A percentile compares a stretch with the other conserved stretches of the same genome.
These are phyloP conservation scores for Claviceps spartinae DNA, from an alignment of 2,329 filamentous ascomycete species.

Conservation along the genomic window DNA sequence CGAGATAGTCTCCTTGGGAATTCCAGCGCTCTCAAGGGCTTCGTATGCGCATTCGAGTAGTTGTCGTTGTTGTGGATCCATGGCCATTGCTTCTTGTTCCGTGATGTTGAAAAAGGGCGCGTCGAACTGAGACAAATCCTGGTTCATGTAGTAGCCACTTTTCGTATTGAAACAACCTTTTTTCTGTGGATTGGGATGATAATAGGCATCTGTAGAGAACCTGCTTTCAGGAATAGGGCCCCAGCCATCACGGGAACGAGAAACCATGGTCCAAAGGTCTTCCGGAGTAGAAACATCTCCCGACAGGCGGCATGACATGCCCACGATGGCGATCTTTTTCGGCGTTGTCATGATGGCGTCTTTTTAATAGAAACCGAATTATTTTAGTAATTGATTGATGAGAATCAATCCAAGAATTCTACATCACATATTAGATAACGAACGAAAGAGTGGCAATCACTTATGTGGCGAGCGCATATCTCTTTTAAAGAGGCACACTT, in stretches of 20 bases:
- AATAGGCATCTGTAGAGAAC: slow-evolving; percentile 15
- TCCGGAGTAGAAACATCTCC: slow-evolving; percentile 8
- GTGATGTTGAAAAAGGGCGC: slow-evolving; percentile 39
- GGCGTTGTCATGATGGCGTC: slow-evolving; percentile 1
- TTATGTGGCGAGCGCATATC: background rate
- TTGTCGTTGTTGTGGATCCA: slow-evolving; percentile 41
- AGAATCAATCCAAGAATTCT: no score
- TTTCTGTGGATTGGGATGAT: slow-evolving; percentile 29
- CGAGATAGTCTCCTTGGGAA: slow-evolving; percentile 31
- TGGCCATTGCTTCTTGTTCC: slow-evolving; percentile 33
- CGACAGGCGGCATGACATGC: slow-evolving; percentile 12
- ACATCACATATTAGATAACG: background rate
- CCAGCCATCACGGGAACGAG: slow-evolving; percentile 3
- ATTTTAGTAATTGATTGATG: background rate
- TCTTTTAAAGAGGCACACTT: background rate
- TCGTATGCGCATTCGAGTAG: slow-evolving; percentile 40
- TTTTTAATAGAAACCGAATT: background rate
- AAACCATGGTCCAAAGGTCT: slow-evolving; percentile 9
- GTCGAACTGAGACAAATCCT: slow-evolving; percentile 35
- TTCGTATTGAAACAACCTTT: slow-evolving; percentile 22
- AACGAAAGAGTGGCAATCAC: background rate
- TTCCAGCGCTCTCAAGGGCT: slow-evolving; percentile 37
- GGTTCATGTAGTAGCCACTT: slow-evolving; percentile 28
- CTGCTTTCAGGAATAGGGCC: background rate
- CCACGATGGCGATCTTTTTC: slow-evolving; percentile 10